phyloP scores from a whole-genome alignment of 2,329 filamentous ascomycete genomes.

The Arthrinium phaeospermum region DNA sequence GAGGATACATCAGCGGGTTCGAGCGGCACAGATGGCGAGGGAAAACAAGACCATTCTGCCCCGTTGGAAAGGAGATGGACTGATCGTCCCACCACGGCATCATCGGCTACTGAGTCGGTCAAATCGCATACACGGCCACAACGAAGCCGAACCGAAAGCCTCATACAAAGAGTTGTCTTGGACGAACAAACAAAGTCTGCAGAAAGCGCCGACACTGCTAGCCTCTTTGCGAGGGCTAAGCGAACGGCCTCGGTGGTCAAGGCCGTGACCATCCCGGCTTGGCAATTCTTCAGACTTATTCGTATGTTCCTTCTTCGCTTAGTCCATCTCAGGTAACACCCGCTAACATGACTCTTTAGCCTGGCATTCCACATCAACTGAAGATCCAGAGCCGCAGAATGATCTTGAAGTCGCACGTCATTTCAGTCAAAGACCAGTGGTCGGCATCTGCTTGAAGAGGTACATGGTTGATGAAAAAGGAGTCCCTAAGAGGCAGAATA shows the following conservation, averaged over 20 bases:
- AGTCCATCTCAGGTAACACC: neutral
- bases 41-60: slow-evolving; percentile 24
- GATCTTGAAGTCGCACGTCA: slow-evolving; percentile 88
- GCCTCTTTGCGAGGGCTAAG: slow-evolving; percentile 50
- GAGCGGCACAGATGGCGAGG: slow-evolving; percentile 24
- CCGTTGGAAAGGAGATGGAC: slow-evolving; percentile 45
- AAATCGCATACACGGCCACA: slow-evolving; percentile 30
- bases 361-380: slow-evolving; percentile 74
- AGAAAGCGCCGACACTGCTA: slow-evolving; percentile 45
- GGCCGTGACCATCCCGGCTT: slow-evolving; percentile 93
- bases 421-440: slow-evolving; percentile 82
- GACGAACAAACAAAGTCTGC: slow-evolving; percentile 55
- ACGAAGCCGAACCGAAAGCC: slow-evolving; percentile 55
- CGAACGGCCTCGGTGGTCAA: slow-evolving; percentile 64
- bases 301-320: slow-evolving; percentile 63
- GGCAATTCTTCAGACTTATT: slow-evolving; percentile 95
- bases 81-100: slow-evolving; percentile 23
- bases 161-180: slow-evolving; percentile 65
- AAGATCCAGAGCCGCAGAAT: slow-evolving; percentile 56
- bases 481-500: slow-evolving; percentile 73
- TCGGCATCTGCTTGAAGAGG: slow-evolving; percentile 91
- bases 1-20: slow-evolving; percentile 29
- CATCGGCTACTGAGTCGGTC: slow-evolving; percentile 27
- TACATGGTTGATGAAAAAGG: slow-evolving; percentile 79
- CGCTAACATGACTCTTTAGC: slow-evolving; percentile 55